Evolutionary conservation across 805 yeast genomes (phyloP).

Genomic region (Alloascoidea africana): DNA sequence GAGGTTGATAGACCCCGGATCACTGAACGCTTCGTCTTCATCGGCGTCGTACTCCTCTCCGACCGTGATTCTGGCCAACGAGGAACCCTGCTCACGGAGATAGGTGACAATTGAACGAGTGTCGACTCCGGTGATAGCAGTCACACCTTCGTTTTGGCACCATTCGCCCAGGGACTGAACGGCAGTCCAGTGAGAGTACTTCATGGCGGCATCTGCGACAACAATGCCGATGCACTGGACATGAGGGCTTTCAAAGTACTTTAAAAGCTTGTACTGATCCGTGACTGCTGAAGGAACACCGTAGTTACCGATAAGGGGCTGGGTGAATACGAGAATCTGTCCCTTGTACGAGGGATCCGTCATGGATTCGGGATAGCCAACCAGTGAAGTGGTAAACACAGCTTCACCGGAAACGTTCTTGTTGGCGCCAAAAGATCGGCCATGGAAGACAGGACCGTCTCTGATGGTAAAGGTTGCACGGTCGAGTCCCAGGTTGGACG

Average conservation of each 20-base stretch:
- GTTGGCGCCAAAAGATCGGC: conserved; percentile 92
- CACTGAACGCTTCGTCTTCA: conserved; percentile 79
- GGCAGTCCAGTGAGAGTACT: conserved; percentile 99
- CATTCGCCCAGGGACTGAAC: conserved; percentile 89
- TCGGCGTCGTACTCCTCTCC: conserved; percentile 89
- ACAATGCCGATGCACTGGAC: conserved; percentile 94
- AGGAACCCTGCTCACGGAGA: conserved; percentile 92
- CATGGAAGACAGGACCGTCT: conserved; percentile 87
- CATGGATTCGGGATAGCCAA: conserved; percentile 98
- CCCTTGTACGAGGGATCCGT: conserved; percentile 98
- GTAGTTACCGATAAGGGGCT: conserved; percentile 94
- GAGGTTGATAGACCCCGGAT: conserved; percentile 80
- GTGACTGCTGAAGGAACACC: conserved; percentile 86
- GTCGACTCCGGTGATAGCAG: conserved; percentile 94
- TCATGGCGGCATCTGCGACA: conserved; percentile 88
- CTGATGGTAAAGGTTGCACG: conserved; percentile 85
- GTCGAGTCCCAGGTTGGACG: conserved; percentile 25
- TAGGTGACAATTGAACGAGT: conserved; percentile 89
- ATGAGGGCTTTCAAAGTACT: conserved; percentile 82
- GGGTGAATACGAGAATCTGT: conserved; percentile 92
- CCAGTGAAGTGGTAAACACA: conserved; percentile 93
- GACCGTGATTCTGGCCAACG: conserved; percentile 76
- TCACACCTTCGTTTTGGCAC: conserved; percentile 94
- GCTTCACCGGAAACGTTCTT: conserved; percentile 92
- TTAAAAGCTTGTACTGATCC: conserved; percentile 74